phyloP scores from a whole-genome alignment of 1,284 basidiomycete genomes.

The Puccinia horiana region DNA sequence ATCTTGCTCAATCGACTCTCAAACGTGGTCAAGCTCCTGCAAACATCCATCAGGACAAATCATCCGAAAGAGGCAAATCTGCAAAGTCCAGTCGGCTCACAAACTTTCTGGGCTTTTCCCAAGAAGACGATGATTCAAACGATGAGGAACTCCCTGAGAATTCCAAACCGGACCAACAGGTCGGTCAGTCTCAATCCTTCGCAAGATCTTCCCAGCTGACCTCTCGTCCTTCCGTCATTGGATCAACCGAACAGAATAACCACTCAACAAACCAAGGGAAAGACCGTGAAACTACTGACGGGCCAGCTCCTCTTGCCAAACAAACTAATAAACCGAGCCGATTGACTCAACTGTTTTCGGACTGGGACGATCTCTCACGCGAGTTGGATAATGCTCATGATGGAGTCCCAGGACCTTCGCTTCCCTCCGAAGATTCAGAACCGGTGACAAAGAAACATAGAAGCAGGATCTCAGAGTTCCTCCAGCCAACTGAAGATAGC shows the following conservation, averaged over 20 bases:
- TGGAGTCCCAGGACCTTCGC: not conserved
- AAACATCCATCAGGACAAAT: not conserved
- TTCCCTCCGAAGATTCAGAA: not conserved
- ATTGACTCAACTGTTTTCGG: not conserved
- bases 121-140: not conserved
- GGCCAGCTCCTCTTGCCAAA: not conserved
- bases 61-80: not conserved
- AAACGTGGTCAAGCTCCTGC: not conserved
- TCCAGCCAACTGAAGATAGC: constrained; percentile 8
- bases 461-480: constrained; percentile 19
- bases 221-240: not conserved
- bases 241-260: not conserved
- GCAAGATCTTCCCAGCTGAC: not conserved
- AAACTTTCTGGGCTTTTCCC: constrained; percentile 4
- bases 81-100: constrained; percentile 42
- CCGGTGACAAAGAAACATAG: not conserved
- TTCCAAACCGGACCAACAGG: not conserved
- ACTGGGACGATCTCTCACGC: constrained; percentile 24
- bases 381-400: constrained; percentile 16
- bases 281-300: not conserved
- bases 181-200: not conserved
- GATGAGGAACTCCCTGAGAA: not conserved
- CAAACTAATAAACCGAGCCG: constrained; percentile 11
- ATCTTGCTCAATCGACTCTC: not conserved
- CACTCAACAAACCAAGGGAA: not conserved